Conservation (phyloP, 2,329 filamentous ascomycete genomes). For the Trichoderma sp. region DNA sequence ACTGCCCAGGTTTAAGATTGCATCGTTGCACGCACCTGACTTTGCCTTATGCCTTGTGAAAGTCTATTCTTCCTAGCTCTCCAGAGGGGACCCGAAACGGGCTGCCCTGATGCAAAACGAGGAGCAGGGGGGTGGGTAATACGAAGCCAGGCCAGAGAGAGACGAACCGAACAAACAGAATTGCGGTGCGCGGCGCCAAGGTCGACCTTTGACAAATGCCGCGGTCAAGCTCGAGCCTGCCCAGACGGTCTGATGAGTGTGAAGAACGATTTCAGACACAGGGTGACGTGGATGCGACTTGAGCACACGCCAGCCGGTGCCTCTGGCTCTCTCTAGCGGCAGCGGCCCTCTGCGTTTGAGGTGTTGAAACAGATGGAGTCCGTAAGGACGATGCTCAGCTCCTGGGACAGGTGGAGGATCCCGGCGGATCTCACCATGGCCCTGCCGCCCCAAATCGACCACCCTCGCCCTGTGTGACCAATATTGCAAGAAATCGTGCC, state of each 20-base stretch:
- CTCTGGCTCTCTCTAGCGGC: slow-evolving; percentile 14
- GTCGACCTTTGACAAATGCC: not conserved
- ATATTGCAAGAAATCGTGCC: not conserved
- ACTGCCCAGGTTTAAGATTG: slow-evolving; percentile 1
- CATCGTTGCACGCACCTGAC: slow-evolving; percentile 6
- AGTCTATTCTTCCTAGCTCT: not conserved
- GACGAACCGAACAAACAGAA: not conserved
- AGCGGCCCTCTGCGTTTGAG: slow-evolving; percentile 12
- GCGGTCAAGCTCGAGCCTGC: not conserved
- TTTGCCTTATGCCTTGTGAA: not conserved
- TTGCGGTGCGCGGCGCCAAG: not conserved
- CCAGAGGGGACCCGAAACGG: not conserved
- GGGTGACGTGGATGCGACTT: not conserved
- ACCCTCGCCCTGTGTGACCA: not conserved
- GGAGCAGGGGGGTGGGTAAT: not conserved
- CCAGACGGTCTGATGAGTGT: not conserved
- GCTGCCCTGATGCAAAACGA: not conserved
- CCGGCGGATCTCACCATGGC: slow-evolving; percentile 2
- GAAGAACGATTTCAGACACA: not conserved
- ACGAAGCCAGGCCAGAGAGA: not conserved
- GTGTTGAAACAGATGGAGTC: slow-evolving; percentile 3
- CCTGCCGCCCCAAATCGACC: not conserved
- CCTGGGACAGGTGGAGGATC: slow-evolving; percentile 1
- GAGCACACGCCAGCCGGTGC: slow-evolving; percentile 8
- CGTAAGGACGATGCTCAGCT: not conserved